phyloP scores from a whole-genome alignment of 179 eudicot species.

The Carnegiea gigantea region DNA sequence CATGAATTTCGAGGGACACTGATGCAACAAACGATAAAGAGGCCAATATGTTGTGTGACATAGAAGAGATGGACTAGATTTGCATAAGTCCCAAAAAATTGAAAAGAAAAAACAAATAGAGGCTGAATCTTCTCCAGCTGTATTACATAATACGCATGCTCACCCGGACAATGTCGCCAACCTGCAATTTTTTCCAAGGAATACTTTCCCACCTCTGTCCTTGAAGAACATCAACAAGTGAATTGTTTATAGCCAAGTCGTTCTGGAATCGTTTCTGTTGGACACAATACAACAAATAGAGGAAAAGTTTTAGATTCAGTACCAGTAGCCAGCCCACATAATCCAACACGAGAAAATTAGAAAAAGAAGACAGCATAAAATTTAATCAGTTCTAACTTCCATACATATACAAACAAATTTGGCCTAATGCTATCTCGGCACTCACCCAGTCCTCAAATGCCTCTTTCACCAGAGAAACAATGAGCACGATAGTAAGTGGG shows the following conservation, averaged over 20 bases:
- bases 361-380: slow-evolving; percentile 3
- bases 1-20: background rate
- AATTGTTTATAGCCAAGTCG: slow-evolving; percentile 79
- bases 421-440: slow-evolving; percentile 13
- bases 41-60: background rate
- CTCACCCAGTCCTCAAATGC: slow-evolving; percentile 99
- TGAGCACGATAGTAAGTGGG: slow-evolving; percentile 84
- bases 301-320: slow-evolving; percentile 7
- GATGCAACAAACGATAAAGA: background rate
- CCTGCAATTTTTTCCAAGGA: slow-evolving; percentile 91
- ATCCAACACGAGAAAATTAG: background rate
- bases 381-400: background rate
- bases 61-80: background rate
- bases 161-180: slow-evolving; percentile 88
- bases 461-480: slow-evolving; percentile 92
- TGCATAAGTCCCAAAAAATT: background rate
- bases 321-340: slow-evolving; percentile 7
- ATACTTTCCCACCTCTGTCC: slow-evolving; percentile 61
- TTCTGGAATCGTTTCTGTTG: slow-evolving; percentile 94
- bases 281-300: slow-evolving; percentile 24
- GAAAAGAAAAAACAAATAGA: background rate
- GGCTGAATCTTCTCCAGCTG: slow-evolving; percentile 6
- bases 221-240: slow-evolving; percentile 67
- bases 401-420: background rate
- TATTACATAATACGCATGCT: slow-evolving; percentile 30